Percentiles rank a stretch among this genome's conserved stretches.
Evolutionary conservation across 257 asterid species (phyloP).

Genomic region (Capsicum chinense): DNA sequence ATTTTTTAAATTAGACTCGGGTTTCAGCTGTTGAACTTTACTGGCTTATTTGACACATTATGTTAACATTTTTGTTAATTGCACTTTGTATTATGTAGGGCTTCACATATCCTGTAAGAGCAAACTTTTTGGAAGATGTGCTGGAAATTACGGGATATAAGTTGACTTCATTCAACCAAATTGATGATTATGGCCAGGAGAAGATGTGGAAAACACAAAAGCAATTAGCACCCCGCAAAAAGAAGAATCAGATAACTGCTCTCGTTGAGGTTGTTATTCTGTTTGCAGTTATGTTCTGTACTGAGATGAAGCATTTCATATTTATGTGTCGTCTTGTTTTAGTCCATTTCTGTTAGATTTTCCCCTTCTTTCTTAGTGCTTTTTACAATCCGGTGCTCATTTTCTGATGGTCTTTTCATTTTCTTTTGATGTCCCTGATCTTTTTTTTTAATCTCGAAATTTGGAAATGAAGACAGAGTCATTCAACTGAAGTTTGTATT

Average conservation of each 20-base stretch:
- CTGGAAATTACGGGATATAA: slow-evolving; percentile 91
- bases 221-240: slow-evolving; percentile 84
- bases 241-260: slow-evolving; percentile 83
- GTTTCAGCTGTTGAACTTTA: neutral
- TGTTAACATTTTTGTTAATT: slow-evolving; percentile 23
- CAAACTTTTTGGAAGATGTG: slow-evolving; percentile 88
- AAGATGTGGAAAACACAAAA: slow-evolving; percentile 96
- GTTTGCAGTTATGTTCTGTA: neutral
- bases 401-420: neutral
- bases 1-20: neutral
- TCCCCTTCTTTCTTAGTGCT: neutral
- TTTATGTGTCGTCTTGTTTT: slow-evolving; percentile 22
- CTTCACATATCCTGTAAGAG: slow-evolving; percentile 91
- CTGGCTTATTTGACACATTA: slow-evolving; percentile 18
- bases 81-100: slow-evolving; percentile 58
- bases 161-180: slow-evolving; percentile 90
- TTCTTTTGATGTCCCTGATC: neutral
- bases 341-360: neutral
- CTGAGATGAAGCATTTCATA: slow-evolving; percentile 12
- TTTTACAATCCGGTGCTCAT: neutral
- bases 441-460: neutral
- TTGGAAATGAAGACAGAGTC: slow-evolving; percentile 21
- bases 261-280: slow-evolving; percentile 79
- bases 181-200: slow-evolving; percentile 97
- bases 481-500: slow-evolving; percentile 7